Evolutionary conservation across 176 grass and related monocot species (phyloP), one percentile per base, ranked within the genome.

Genomic region (Triticum monococcum): DNA sequence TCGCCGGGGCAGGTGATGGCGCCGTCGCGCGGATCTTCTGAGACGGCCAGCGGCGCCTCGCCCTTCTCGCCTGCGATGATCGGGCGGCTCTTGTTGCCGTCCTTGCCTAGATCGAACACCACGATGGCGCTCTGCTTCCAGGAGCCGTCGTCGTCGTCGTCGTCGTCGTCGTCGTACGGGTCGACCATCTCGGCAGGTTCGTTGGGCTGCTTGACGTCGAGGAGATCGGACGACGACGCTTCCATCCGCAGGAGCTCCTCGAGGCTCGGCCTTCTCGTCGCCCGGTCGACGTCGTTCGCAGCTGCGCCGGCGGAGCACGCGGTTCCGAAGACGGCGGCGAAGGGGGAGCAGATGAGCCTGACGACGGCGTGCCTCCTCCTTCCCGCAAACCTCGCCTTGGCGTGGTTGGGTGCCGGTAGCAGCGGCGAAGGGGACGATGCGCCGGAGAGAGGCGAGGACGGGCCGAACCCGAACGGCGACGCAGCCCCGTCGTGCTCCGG

Each of bases 171-270:
- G 11, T 38, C 41, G 72, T 48, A 75, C 30, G 41, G 20, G 30
- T n/a, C 25, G 14, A 16, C 48, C 50, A 22, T 56, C 9, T 32
- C 20, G 13, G 3, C 45, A 12, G 45, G 12, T 0, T 52, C 43
- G 43, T 4, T 0, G 45, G 80, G 63, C 0, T 0, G 12, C 35
- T 61, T 28, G 6, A 18, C 18, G 9, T 64, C 36, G 4, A 28
- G 26, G 9, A 28, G 33, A 16, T 35, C 26, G 2, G 65, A 1
- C 6, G 83, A 1, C 1, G 83, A 2, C 56, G 40, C 11, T 30
- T 90, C 84, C 65, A 87, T 83, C 80, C 18, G 65, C 0, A 90
- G 66, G 9, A 90, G 89, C 56, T 90, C 80, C 84, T 87, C 80
- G 2, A 90, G 84, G 32, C 89, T 79, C 2, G 79, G 74, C 7